phyloP scores from a whole-genome alignment of 345 rosid genomes.

The Hibiscus trionum region DNA sequence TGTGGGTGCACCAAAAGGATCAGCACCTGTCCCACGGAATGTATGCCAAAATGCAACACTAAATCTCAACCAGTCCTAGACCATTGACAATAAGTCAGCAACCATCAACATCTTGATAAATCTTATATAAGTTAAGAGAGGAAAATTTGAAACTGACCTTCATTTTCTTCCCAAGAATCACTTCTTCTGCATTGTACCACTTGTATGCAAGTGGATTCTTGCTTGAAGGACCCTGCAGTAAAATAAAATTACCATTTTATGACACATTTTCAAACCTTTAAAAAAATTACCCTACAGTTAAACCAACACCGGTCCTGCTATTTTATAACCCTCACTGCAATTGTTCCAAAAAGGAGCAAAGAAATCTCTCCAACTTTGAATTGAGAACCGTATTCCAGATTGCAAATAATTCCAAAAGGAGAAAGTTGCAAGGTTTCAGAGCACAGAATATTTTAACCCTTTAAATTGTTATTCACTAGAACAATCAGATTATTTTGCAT shows the following conservation, averaged over 20 bases:
- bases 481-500: not conserved
- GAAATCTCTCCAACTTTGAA: not conserved
- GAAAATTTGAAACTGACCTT: conserved; percentile 37
- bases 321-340: no score
- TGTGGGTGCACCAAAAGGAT: conserved; percentile 85
- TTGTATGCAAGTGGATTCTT: conserved; percentile 72
- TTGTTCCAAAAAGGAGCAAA: no score
- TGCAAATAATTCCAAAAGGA: not conserved
- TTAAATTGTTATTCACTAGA: not conserved
- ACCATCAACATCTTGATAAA: not conserved
- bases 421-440: not conserved
- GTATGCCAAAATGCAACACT: conserved; percentile 99
- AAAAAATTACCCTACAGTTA: not conserved
- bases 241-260: not conserved
- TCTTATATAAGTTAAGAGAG: not conserved
- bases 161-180: conserved; percentile 92
- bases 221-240: conserved; percentile 60
- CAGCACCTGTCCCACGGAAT: conserved; percentile 81
- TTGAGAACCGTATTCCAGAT: not conserved
- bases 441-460: not conserved
- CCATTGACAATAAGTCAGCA: conserved; percentile 12
- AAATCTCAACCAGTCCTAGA: conserved; percentile 92
- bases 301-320: no score
- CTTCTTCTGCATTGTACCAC: conserved; percentile 90
- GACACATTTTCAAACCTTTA: not conserved